Conservation (phyloP, 106 monocot species). For the Dactylorhiza incarnata region DNA sequence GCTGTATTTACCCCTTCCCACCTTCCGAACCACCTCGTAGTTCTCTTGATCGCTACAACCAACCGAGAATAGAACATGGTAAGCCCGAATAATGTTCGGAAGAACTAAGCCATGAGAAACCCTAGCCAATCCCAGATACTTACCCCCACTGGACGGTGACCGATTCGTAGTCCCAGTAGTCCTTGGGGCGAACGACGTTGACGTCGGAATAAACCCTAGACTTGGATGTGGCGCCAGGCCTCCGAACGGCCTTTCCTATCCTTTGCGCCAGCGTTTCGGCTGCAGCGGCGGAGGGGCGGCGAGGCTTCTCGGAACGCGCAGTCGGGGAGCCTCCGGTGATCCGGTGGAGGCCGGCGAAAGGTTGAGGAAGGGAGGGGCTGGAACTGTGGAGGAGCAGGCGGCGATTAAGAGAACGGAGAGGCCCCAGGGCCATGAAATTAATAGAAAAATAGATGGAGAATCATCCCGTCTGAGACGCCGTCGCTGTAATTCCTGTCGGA, state of each 20-base stretch:
- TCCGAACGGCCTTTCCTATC: slow-evolving; percentile 50
- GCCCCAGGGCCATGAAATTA: slow-evolving; percentile 39
- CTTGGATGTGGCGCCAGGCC: slow-evolving; percentile 24
- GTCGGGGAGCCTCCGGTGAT: not conserved
- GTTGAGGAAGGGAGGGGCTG: too few relatives aligned
- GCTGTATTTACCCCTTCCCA: slow-evolving; percentile 30
- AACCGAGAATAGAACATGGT: not conserved
- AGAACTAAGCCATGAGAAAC: slow-evolving; percentile 2
- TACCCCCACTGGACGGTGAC: slow-evolving; percentile 59
- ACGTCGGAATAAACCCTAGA: slow-evolving; percentile 48
- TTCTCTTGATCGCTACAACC: slow-evolving; percentile 76
- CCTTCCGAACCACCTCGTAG: slow-evolving; percentile 68
- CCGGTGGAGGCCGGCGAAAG: slow-evolving; percentile 10
- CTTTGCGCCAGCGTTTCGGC: slow-evolving; percentile 47
- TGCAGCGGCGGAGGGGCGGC: slow-evolving; percentile 5
- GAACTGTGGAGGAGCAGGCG: slow-evolving; percentile 7
- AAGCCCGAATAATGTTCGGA: not conserved
- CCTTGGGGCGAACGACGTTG: slow-evolving; percentile 53
- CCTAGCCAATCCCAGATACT: not conserved
- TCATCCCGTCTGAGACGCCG: slow-evolving; percentile 8
- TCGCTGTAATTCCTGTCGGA: too few relatives aligned
- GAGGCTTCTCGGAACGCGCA: slow-evolving; percentile 13
- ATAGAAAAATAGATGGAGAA: not conserved
- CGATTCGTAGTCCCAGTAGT: slow-evolving; percentile 63
- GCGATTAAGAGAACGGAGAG: slow-evolving; percentile 14